Percentiles rank a stretch among this genome's conserved stretches.
These are phyloP conservation scores for Podospora sp. DNA, from an alignment of 495 filamentous ascomycete species.

Conservation along the genomic window DNA sequence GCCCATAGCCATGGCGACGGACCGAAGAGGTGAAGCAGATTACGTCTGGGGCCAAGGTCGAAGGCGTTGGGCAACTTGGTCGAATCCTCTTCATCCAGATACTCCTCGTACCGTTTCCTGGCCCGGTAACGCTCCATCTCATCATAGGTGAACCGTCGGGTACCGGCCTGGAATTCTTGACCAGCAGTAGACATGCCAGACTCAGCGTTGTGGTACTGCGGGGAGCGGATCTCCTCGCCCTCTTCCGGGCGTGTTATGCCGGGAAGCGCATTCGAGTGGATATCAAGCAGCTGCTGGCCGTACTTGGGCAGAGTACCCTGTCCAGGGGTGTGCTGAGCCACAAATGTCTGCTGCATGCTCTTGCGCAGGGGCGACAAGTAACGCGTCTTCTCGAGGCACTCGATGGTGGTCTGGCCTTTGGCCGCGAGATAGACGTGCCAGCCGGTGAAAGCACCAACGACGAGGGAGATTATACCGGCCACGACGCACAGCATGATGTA, in stretches of 20 bases:
- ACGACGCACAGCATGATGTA: constrained; percentile 85
- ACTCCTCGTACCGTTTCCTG: constrained; percentile 77
- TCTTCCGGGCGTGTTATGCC: constrained; percentile 79
- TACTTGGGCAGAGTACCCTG: constrained; percentile 61
- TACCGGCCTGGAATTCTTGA: constrained; percentile 53
- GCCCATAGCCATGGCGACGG: constrained; percentile 67
- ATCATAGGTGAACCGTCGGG: constrained; percentile 61
- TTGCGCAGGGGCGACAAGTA: constrained; percentile 80
- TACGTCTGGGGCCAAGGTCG: constrained; percentile 77
- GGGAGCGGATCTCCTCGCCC: constrained; percentile 59
- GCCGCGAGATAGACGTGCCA: constrained; percentile 89
- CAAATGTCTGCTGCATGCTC: constrained; percentile 63
- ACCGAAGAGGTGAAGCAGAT: constrained; percentile 85
- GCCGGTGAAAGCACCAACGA: constrained; percentile 82
- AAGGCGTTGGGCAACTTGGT: constrained; percentile 90
- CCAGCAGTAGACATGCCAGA: constrained; percentile 34
- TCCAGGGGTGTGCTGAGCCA: constrained; percentile 53
- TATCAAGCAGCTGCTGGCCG: constrained; percentile 74
- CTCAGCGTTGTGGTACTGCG: constrained; percentile 15
- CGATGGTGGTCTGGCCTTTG: constrained; percentile 86
- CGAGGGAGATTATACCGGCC: constrained; percentile 86
- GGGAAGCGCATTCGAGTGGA: constrained; percentile 81
- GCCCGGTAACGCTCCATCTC: constrained; percentile 71
- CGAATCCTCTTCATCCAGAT: constrained; percentile 84
- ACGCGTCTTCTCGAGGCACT: constrained; percentile 89